These are phyloP conservation scores for Pseudevernia furfuracea DNA, from an alignment of 495 filamentous ascomycete species.

Conservation along the genomic window DNA sequence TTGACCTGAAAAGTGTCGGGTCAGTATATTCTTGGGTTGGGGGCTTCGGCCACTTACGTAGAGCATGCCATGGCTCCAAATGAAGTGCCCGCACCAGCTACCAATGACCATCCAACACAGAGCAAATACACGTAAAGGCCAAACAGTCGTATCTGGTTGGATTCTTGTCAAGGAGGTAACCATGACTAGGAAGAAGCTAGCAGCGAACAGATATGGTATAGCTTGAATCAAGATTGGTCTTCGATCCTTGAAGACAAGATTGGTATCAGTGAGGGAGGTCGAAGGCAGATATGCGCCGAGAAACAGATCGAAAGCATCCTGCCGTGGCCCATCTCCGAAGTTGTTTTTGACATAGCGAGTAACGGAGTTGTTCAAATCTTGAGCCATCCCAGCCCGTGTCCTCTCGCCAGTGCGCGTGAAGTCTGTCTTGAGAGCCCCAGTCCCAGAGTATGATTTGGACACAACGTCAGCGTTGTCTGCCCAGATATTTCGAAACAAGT, in stretches of 20 bases:
- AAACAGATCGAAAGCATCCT: conserved; percentile 94
- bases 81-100: conserved; percentile 63
- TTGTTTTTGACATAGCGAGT: conserved; percentile 85
- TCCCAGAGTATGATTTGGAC: conserved; percentile 84
- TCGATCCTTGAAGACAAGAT: conserved; percentile 73
- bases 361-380: conserved; percentile 74
- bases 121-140: conserved; percentile 71
- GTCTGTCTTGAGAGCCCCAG: conserved; percentile 93
- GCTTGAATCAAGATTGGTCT: conserved; percentile 78
- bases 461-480: conserved; percentile 97
- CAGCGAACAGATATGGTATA: conserved; percentile 81
- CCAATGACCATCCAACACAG: conserved; percentile 64
- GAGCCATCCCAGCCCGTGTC: conserved; percentile 70
- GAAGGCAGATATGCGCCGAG: conserved; percentile 73
- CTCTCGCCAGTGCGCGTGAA: conserved; percentile 84
- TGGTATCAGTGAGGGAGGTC: conserved; percentile 52
- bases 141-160: conserved; percentile 57
- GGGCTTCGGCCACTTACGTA: conserved; percentile 59
- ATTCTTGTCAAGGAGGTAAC: conserved; percentile 66
- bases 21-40: background rate
- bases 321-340: conserved; percentile 82
- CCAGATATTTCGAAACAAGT: conserved; percentile 91
- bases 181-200: conserved; percentile 79
- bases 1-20: conserved; percentile 58
- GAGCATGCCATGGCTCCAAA: conserved; percentile 75